phyloP scores from a whole-genome alignment of 1,284 basidiomycete genomes.

The Gomphus sp. region DNA sequence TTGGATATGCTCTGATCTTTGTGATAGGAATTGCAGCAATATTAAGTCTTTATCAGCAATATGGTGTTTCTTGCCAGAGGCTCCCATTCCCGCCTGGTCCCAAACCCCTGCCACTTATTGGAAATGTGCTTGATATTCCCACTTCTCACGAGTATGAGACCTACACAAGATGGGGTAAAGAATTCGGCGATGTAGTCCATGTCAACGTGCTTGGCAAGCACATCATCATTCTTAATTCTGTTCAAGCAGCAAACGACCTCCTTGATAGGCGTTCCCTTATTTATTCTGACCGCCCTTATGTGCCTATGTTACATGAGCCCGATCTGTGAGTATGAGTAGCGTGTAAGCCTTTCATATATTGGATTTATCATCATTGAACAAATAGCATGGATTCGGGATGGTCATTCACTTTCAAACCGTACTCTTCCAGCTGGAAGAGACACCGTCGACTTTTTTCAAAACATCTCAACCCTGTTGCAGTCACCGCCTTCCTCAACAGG shows the following conservation, averaged over 20 bases:
- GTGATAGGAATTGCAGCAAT: background rate
- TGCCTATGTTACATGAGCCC: slow-evolving; percentile 6
- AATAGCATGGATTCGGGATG: background rate
- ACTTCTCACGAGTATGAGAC: slow-evolving; percentile 27
- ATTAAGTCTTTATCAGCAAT: background rate
- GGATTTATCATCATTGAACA: background rate
- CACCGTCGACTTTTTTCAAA: background rate
- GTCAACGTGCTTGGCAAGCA: slow-evolving; percentile 12
- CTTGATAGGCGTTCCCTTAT: slow-evolving; percentile 14
- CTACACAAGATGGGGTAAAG: slow-evolving; percentile 30
- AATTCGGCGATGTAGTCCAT: slow-evolving; percentile 24
- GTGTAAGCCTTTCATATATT: background rate
- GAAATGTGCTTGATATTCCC: slow-evolving; percentile 35
- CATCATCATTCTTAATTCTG: slow-evolving; percentile 15
- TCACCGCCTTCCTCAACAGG: background rate
- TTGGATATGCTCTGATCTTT: background rate
- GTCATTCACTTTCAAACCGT: background rate
- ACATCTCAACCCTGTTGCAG: background rate
- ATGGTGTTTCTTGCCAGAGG: slow-evolving; percentile 31
- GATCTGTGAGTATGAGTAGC: background rate
- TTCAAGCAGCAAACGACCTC: slow-evolving; percentile 13
- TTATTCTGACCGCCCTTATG: slow-evolving; percentile 14
- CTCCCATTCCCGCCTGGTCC: slow-evolving; percentile 10
- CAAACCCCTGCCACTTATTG: slow-evolving; percentile 27
- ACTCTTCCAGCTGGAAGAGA: background rate